phyloP scores from a whole-genome alignment of 2,329 filamentous ascomycete species.

The Fusarium foetens region DNA sequence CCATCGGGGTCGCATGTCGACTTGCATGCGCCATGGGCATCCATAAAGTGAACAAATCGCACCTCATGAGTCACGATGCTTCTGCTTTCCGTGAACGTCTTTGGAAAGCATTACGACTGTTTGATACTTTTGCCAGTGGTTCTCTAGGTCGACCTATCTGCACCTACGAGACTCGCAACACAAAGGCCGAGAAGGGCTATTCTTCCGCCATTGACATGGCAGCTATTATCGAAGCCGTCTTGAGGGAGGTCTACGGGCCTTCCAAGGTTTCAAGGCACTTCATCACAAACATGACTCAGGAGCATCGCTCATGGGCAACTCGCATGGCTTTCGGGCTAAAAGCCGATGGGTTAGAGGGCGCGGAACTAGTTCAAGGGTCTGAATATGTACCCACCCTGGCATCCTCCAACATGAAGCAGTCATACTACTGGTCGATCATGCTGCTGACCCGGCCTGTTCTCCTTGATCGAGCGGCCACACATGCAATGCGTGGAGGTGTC shows the following conservation, averaged over 20 bases:
- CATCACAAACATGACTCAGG: background rate
- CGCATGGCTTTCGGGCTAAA: background rate
- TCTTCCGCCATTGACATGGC: background rate
- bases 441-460: background rate
- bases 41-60: background rate
- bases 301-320: background rate
- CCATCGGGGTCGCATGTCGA: background rate
- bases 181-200: background rate
- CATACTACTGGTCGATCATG: background rate
- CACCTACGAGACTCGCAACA: background rate
- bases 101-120: background rate
- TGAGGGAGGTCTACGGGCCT: background rate
- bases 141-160: background rate
- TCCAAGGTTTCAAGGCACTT: background rate
- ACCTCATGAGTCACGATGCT: background rate
- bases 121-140: background rate
- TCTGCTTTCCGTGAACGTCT: background rate
- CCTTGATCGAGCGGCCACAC: background rate
- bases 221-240: background rate
- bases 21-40: background rate
- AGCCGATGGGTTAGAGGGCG: background rate
- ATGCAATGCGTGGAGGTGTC: background rate
- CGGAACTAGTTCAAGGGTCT: background rate
- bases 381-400: background rate
- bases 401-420: background rate